A percentile compares a stretch with the other conserved stretches of the same genome.
Evolutionary conservation across 805 yeast species (phyloP).

Genomic region (Suhomyces sp.): DNA sequence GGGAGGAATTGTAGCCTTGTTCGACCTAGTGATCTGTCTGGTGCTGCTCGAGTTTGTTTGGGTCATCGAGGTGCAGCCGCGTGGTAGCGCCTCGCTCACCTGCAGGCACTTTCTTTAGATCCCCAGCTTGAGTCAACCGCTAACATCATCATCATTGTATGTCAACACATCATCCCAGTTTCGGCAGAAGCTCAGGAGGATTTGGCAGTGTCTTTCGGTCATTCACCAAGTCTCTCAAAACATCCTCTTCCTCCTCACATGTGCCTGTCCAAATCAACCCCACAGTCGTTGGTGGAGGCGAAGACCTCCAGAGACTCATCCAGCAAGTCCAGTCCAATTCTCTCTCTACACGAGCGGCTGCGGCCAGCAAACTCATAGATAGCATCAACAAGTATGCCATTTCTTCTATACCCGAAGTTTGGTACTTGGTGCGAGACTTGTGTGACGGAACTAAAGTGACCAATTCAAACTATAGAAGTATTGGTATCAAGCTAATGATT

Average conservation of each 20-base stretch:
- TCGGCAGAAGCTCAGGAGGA: constrained; percentile 26
- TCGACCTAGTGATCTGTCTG: too few relatives aligned
- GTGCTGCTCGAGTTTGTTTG: neutral
- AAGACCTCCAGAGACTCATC: constrained; percentile 36
- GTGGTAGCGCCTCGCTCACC: neutral
- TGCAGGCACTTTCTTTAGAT: neutral
- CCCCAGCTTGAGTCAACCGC: neutral
- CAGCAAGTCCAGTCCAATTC: constrained; percentile 38
- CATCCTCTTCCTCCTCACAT: constrained; percentile 21
- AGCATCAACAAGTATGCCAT: constrained; percentile 51
- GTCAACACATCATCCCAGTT: constrained; percentile 31
- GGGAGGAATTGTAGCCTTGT: too few relatives aligned
- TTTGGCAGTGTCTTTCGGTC: constrained; percentile 41
- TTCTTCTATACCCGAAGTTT: constrained; percentile 65
- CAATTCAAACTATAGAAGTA: constrained; percentile 28
- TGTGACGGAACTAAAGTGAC: constrained; percentile 38
- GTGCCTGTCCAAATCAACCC: constrained; percentile 40
- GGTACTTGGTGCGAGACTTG: constrained; percentile 65
- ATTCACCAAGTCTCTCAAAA: constrained; percentile 35
- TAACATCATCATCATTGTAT: constrained; percentile 3
- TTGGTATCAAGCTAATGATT: constrained; percentile 51
- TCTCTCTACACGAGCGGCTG: constrained; percentile 40
- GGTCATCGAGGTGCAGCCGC: neutral
- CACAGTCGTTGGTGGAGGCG: constrained; percentile 44
- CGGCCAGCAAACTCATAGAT: constrained; percentile 50